Evolutionary conservation across 1,139 yeast species (phyloP), one percentile per base, ranked within the genome.

Genomic region (Yamadazyma dendronema): DNA sequence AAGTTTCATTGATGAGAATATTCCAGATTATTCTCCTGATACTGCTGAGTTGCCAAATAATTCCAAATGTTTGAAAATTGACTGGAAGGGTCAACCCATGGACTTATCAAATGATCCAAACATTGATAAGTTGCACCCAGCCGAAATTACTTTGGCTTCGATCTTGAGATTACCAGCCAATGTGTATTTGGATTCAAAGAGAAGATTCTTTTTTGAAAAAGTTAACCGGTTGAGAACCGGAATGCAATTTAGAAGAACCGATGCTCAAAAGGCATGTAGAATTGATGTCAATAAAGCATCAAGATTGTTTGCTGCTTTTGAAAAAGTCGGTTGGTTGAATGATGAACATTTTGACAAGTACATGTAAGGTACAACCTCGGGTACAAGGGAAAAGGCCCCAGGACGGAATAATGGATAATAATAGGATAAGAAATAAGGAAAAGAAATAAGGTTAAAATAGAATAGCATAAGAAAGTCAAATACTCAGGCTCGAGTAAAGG

Each of bases 1-100:
- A 38, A 57, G 63, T 39, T 57, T 68, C 33, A 74, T 80, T 50
- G 88, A 84, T 52, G 86, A 71, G 47, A 57, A 65, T 25, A 70
- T 72, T 39, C 78, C 65, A n/a, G 97, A 92, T 61, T 90, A 74
- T 59, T 80, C 92, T 6, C 97, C 97, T 4, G 61, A 61, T 40
- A 65, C 86, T 1, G 56, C 71, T 1, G 72, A 85, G 1, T 68
- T 92, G 42, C 66, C 75, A 16, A 81, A 79, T 52, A 81, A 81
- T 53, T 48, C 63, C 33, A 81, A 83, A 61, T 79, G 89, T 49
- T 72, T 92, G 51, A 84, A 84, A 55, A 86, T 95, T 33, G 97
- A 90, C 57, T 92, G 98, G 98, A 90, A 90, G 65, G 97, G 97
- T 9, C 95, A 89, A 52, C 95, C 97, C 30, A 88, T 92, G 96